Conservation (phyloP, 139 green algal genomes). For the Yamagishiella unicocca region DNA sequence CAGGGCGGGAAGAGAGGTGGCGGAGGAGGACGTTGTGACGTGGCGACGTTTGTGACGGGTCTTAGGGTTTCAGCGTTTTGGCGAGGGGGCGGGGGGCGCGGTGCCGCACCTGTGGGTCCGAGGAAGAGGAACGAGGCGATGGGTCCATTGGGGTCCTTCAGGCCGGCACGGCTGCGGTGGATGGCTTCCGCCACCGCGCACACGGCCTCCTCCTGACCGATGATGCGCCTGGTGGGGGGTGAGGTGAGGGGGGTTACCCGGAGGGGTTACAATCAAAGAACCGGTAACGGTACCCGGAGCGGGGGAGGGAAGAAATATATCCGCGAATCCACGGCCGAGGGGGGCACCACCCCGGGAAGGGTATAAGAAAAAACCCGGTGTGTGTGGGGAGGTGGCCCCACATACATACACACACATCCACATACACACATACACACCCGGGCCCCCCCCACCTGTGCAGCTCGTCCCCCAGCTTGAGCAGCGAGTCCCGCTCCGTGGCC, state of each 20-base stretch:
- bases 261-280: too few species aligned
- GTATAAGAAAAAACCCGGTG: neutral
- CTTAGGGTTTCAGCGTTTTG: too few species aligned
- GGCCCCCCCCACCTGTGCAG: conserved; percentile 43
- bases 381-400: neutral
- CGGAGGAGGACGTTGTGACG: too few species aligned
- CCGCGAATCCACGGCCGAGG: too few species aligned
- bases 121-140: conserved; percentile 98
- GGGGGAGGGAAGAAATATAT: too few species aligned
- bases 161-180: conserved; percentile 89
- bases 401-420: neutral
- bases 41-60: too few species aligned
- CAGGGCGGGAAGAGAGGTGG: neutral
- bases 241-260: neutral
- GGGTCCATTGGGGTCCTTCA: conserved; percentile 91
- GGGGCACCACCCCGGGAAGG: too few species aligned
- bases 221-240: conserved; percentile 50
- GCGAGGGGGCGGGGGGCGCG: too few species aligned
- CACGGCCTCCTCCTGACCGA: conserved; percentile 80
- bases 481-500: conserved; percentile 87
- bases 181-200: conserved; percentile 93
- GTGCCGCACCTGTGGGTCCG: conserved; percentile 70
- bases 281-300: too few species aligned
- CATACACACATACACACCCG: neutral
- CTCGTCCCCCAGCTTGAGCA: conserved; percentile 68